Evolutionary conservation across 257 asterid species (phyloP).

Genomic region (Eucommia ulmoides): DNA sequence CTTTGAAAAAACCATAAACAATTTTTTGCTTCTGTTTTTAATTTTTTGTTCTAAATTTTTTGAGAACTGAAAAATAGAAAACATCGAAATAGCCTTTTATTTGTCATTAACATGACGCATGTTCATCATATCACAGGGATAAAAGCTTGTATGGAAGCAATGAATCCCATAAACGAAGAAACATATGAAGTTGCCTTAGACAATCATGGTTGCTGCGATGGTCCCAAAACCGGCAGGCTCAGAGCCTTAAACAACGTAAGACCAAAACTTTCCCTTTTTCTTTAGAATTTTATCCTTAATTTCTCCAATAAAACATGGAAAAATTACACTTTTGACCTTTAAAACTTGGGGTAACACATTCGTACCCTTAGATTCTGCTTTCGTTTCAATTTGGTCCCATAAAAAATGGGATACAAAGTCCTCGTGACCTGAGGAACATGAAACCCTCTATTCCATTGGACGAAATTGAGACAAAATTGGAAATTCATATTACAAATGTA

Average conservation of each 20-base stretch:
- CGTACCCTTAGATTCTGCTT: neutral
- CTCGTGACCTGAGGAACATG: neutral
- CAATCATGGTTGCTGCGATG: conserved; percentile 66
- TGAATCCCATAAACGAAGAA: conserved; percentile 45
- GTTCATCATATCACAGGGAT: conserved; percentile 54
- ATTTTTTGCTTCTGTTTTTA: too few species aligned
- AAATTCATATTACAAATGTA: too few species aligned
- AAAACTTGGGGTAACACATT: neutral
- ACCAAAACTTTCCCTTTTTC: too few species aligned
- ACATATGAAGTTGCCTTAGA: conserved; percentile 62
- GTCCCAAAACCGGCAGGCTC: conserved; percentile 75
- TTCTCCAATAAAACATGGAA: too few species aligned
- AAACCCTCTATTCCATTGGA: too few species aligned
- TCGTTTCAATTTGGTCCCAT: neutral
- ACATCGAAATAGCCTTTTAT: too few species aligned
- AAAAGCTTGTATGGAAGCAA: conserved; percentile 56
- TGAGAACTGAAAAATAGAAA: too few species aligned
- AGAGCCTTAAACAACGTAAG: conserved; percentile 50
- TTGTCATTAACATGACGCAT: too few species aligned
- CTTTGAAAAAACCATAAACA: too few species aligned
- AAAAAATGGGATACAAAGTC: neutral
- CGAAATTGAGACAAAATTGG: too few species aligned
- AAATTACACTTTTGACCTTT: neutral
- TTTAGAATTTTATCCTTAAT: too few species aligned
- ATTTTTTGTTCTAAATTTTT: too few species aligned